phyloP scores from a whole-genome alignment of 2,329 filamentous ascomycete genomes.

The Neodidymelliopsis sp. region DNA sequence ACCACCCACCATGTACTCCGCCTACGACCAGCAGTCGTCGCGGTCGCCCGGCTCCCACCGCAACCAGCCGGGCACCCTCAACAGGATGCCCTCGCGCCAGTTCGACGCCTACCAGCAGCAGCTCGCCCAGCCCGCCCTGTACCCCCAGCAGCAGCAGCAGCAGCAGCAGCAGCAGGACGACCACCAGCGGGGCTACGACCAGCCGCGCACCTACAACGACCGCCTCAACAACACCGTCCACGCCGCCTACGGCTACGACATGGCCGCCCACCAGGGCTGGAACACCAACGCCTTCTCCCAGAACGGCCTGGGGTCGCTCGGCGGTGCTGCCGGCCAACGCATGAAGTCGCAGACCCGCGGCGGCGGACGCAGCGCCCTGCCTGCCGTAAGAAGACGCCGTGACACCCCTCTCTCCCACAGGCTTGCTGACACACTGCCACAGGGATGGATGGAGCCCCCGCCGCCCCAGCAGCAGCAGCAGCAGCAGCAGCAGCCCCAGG shows the following conservation, averaged over 20 bases:
- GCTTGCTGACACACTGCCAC: slow-evolving; percentile 1
- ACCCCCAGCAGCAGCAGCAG: slow-evolving; percentile 57
- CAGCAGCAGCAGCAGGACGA: slow-evolving; percentile 10
- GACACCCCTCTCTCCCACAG: neutral
- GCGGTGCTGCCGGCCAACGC: slow-evolving; percentile 58
- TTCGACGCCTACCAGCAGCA: slow-evolving; percentile 76
- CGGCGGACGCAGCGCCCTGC: slow-evolving; percentile 66
- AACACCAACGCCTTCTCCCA: slow-evolving; percentile 76
- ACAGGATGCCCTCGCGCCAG: slow-evolving; percentile 77
- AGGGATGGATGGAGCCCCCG: slow-evolving; percentile 68
- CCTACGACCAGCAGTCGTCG: slow-evolving; percentile 56
- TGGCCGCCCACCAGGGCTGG: slow-evolving; percentile 77
- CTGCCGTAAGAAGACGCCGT: slow-evolving; percentile 67
- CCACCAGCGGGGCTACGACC: slow-evolving; percentile 44
- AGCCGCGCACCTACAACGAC: slow-evolving; percentile 63
- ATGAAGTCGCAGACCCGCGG: slow-evolving; percentile 64
- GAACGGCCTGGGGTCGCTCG: slow-evolving; percentile 68
- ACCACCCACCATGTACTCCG: slow-evolving; percentile 45
- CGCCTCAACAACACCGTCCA: slow-evolving; percentile 66
- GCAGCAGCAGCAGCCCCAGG: slow-evolving; percentile 55
- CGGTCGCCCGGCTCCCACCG: slow-evolving; percentile 79
- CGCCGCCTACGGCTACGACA: slow-evolving; percentile 72
- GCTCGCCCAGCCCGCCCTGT: slow-evolving; percentile 69
- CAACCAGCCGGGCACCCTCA: slow-evolving; percentile 67
- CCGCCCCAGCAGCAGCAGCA: too few species aligned